Evolutionary conservation across 108 stramenopile genomes (phyloP).

Genomic region (Ochromonas danica): DNA sequence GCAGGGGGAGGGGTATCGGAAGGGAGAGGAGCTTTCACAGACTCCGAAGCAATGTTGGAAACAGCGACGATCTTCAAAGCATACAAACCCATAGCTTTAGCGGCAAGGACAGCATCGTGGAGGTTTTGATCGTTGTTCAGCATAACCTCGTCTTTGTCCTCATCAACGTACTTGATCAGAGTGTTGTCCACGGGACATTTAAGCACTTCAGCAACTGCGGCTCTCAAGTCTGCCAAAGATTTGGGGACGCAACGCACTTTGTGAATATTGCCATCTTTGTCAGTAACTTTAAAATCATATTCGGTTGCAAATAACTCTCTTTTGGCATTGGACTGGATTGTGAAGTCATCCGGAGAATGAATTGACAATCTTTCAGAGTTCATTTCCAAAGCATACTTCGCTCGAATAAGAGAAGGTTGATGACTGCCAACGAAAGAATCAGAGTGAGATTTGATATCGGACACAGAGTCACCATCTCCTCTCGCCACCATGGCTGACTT

Average conservation of each 20-base stretch:
- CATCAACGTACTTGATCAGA: slow-evolving; percentile 73
- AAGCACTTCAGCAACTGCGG: slow-evolving; percentile 36
- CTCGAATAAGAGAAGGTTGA: background rate
- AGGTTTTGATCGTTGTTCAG: slow-evolving; percentile 74
- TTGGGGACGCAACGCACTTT: slow-evolving; percentile 44
- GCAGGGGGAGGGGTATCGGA: too few relatives aligned
- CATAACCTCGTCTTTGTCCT: slow-evolving; percentile 78
- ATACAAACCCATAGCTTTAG: slow-evolving; percentile 55
- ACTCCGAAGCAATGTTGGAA: too few relatives aligned
- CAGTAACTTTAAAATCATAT: slow-evolving; percentile 59
- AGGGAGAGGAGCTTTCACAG: too few relatives aligned
- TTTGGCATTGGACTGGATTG: slow-evolving; percentile 44
- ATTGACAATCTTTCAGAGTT: too few relatives aligned
- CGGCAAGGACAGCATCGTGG: slow-evolving; percentile 65
- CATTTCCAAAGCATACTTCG: too few relatives aligned
- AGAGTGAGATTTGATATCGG: background rate
- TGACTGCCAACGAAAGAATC: background rate
- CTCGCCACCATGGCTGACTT: slow-evolving; percentile 17
- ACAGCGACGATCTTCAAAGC: slow-evolving; percentile 64
- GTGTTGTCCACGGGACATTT: slow-evolving; percentile 42
- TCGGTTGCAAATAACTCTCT: slow-evolving; percentile 61
- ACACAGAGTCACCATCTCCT: slow-evolving; percentile 1
- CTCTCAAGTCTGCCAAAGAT: background rate
- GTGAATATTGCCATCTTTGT: slow-evolving; percentile 56
- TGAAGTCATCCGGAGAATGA: too few relatives aligned